Conservation (phyloP, 1,139 yeast genomes). For the Suhomyces bolitotheri region DNA sequence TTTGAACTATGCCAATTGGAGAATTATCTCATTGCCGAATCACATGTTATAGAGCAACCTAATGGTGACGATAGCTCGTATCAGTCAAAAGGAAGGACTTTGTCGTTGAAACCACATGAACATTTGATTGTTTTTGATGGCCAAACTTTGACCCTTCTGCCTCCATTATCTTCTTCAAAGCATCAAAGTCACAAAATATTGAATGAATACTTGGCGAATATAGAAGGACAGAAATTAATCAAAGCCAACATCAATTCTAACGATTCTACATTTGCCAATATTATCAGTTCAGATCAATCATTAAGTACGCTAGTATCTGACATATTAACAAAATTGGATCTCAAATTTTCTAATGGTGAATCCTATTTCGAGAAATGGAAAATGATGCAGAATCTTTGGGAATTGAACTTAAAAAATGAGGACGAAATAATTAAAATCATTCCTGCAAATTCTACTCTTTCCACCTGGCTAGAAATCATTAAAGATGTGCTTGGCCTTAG, state of each 20-base stretch:
- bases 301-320: slow-evolving; percentile 2
- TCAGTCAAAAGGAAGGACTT: too few species aligned
- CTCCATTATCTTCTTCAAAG: slow-evolving; percentile 28
- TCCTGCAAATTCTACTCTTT: slow-evolving; percentile 31
- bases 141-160: slow-evolving; percentile 42
- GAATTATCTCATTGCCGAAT: background rate
- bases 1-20: background rate
- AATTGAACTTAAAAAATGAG: slow-evolving; percentile 27
- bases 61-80: too few species aligned
- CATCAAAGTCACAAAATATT: slow-evolving; percentile 7
- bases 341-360: slow-evolving; percentile 25
- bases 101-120: too few species aligned
- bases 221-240: slow-evolving; percentile 18
- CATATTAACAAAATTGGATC: slow-evolving; percentile 22
- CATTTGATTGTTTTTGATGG: slow-evolving; percentile 47
- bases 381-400: slow-evolving; percentile 62
- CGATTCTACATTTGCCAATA: slow-evolving; percentile 1
- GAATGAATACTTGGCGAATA: slow-evolving; percentile 9
- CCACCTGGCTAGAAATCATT: slow-evolving; percentile 50
- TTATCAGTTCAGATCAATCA: slow-evolving; percentile 1
- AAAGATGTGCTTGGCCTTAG: slow-evolving; percentile 48
- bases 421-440: slow-evolving; percentile 24
- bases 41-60: slow-evolving; percentile 20
- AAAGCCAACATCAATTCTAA: background rate
- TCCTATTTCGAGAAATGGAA: slow-evolving; percentile 53